Evolutionary conservation across 768 basidiomycete species (phyloP), one percentile per base, ranked within the genome.

Genomic region (Mycena metata): DNA sequence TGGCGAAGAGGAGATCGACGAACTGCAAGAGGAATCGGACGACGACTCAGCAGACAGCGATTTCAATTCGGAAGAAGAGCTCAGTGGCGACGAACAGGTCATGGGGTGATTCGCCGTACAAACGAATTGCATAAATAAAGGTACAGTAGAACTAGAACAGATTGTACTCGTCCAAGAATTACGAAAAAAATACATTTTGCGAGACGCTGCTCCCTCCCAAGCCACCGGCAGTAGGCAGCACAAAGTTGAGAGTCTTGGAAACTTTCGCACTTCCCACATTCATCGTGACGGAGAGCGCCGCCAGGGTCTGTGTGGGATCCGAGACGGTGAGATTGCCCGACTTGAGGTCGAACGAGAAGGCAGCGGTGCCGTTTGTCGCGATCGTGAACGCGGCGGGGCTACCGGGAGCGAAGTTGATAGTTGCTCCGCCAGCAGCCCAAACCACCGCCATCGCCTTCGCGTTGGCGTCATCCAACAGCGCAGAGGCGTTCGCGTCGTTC

Each of bases 241-340:
- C 30, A 56, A 89, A 80, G 10, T 67, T 60, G 12, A 86, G 59
- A 2, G 67, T 79, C 70, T 81, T 79, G 12, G 60, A 49, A 36
- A 42, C 15, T 21, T n/a, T 17, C 9, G 64, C 52, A 13, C 49
- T 47, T 8, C 76, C 75, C 12, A 82, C 62, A 15, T 60, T 71
- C 58, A 89, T 68, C 2, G 76, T 80, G 55, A 90, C 69, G 30
- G 78, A 74, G 0, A 86, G 74, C 2, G 74, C 69, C 9, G 69
- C 59, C 26, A 87, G 71, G 0, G 81, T 81, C 74, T 93, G 91
- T 2, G 89, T 89, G 5, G 91, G 91, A 75, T 93, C 91, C 0
- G 91, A 86, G 15, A 91, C 83, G 0, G 85, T 86, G 36, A 93
- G 69, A 24, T 79, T 79, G 41, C 85, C 81, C 2, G 80, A 78